Conservation (phyloP, 768 basidiomycete species). For the Trametes elegans region DNA sequence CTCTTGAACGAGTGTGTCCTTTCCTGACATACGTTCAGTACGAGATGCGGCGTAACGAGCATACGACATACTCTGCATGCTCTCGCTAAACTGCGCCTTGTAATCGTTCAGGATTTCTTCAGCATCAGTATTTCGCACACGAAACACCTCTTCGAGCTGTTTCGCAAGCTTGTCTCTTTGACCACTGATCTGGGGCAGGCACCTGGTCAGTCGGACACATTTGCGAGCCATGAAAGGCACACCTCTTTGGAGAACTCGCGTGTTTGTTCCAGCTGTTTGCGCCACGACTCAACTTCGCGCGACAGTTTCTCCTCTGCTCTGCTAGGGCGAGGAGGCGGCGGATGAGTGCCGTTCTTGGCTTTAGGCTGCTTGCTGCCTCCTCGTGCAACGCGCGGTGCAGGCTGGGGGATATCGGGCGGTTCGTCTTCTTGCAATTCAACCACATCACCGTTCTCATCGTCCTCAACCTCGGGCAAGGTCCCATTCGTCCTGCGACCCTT, state of each 20-base stretch:
- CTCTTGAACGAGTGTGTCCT: conserved; percentile 53
- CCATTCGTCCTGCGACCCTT: not conserved
- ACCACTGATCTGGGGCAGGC: conserved; percentile 24
- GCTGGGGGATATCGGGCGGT: conserved; percentile 5
- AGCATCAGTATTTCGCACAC: conserved; percentile 61
- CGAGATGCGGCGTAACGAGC: not conserved
- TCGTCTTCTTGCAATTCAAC: conserved; percentile 24
- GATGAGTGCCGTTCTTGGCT: not conserved
- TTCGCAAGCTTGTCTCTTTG: conserved; percentile 38
- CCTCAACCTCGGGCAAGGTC: conserved; percentile 7
- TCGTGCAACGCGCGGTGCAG: not conserved
- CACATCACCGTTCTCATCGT: conserved; percentile 14
- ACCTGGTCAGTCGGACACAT: not conserved
- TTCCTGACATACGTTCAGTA: conserved; percentile 40
- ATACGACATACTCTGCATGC: conserved; percentile 43
- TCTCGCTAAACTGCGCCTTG: conserved; percentile 49
- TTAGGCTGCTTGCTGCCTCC: conserved; percentile 16
- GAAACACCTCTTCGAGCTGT: conserved; percentile 59
- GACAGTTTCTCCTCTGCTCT: conserved; percentile 16
- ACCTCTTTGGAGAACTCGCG: conserved; percentile 21
- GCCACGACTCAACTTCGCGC: conserved; percentile 21
- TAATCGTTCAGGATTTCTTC: conserved; percentile 53
- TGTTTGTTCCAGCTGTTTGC: conserved; percentile 25
- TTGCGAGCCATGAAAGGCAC: not conserved
- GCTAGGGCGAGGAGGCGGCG: not conserved